A percentile compares a stretch with the other conserved stretches of the same genome.
phyloP scores from a whole-genome alignment of 257 asterid genomes.

The Ligustrum vulgare region DNA sequence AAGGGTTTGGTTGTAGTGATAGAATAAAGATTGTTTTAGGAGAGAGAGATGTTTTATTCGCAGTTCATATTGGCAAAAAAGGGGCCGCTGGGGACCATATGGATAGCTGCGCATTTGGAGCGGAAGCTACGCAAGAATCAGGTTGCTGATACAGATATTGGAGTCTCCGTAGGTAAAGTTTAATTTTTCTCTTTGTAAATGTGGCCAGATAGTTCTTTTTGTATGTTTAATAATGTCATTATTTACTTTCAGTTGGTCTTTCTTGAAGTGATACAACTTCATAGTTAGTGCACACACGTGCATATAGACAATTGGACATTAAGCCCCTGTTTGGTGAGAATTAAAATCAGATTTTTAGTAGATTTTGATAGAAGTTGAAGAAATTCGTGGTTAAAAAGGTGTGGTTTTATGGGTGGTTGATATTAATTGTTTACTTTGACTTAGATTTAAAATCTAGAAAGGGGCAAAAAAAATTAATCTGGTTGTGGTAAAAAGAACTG shows the following conservation, averaged over 20 bases:
- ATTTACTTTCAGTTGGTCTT: neutral
- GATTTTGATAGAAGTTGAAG: too few species aligned
- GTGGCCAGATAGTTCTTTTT: neutral
- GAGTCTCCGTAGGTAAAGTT: slow-evolving; percentile 87
- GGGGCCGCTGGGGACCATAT: slow-evolving; percentile 97
- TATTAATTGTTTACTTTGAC: too few species aligned
- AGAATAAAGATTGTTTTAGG: slow-evolving; percentile 17
- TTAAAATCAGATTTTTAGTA: too few species aligned
- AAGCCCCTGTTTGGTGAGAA: too few species aligned
- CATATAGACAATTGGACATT: neutral
- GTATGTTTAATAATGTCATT: neutral
- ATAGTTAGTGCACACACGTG: neutral
- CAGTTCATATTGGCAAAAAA: slow-evolving; percentile 96
- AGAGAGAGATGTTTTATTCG: slow-evolving; percentile 75
- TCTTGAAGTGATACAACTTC: neutral
- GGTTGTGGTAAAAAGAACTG: neutral
- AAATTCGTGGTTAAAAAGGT: too few species aligned
- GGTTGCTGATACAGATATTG: slow-evolving; percentile 99
- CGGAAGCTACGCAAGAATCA: slow-evolving; percentile 96
- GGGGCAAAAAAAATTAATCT: slow-evolving; percentile 6
- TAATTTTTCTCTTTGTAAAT: slow-evolving; percentile 4
- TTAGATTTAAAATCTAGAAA: too few species aligned
- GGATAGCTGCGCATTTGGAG: slow-evolving; percentile 99
- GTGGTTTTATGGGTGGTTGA: too few species aligned
- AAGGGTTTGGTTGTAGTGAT: slow-evolving; percentile 12